phyloP scores from a whole-genome alignment of 2,329 filamentous ascomycete species.

The Periconia sp. region DNA sequence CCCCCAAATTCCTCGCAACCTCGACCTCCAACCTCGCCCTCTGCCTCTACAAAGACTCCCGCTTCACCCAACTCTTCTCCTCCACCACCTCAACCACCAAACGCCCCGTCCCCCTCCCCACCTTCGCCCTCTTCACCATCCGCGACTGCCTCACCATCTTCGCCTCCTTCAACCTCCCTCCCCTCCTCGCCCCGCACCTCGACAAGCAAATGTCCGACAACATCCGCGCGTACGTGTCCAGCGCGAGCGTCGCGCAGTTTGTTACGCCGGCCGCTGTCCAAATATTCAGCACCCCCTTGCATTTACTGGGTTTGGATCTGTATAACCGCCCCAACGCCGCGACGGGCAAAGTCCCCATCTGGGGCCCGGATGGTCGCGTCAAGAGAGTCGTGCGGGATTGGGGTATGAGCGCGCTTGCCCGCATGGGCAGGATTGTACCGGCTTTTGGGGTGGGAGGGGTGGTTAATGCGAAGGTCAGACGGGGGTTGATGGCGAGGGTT shows the following conservation, averaged over 20 bases:
- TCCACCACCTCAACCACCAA: conserved; percentile 47
- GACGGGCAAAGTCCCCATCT: conserved; percentile 32
- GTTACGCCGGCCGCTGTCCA: conserved; percentile 77
- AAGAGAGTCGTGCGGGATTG: conserved; percentile 73
- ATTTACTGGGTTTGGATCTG: conserved; percentile 80
- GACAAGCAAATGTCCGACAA: conserved; percentile 45
- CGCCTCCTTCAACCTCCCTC: conserved; percentile 86
- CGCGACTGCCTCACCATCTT: conserved; percentile 90
- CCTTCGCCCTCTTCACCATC: conserved; percentile 76
- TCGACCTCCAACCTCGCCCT: conserved; percentile 81
- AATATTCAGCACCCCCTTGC: conserved; percentile 77
- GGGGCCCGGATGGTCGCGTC: conserved; percentile 61
- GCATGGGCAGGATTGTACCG: conserved; percentile 83
- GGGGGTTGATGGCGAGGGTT: conserved; percentile 61
- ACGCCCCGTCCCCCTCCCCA: conserved; percentile 64
- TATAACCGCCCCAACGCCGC: conserved; percentile 69
- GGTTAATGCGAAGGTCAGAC: conserved; percentile 74
- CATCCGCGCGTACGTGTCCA: conserved; percentile 55
- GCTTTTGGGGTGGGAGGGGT: conserved; percentile 89
- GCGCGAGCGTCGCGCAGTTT: conserved; percentile 69
- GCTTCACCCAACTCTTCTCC: conserved; percentile 82
- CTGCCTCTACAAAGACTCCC: conserved; percentile 86
- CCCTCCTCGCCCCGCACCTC: conserved; percentile 71
- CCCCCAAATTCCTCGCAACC: conserved; percentile 78
- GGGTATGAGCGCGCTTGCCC: conserved; percentile 69